Base-by-base conservation (phyloP, 352 stramenopile species). In the Phytophthora pinifolia region DNA sequence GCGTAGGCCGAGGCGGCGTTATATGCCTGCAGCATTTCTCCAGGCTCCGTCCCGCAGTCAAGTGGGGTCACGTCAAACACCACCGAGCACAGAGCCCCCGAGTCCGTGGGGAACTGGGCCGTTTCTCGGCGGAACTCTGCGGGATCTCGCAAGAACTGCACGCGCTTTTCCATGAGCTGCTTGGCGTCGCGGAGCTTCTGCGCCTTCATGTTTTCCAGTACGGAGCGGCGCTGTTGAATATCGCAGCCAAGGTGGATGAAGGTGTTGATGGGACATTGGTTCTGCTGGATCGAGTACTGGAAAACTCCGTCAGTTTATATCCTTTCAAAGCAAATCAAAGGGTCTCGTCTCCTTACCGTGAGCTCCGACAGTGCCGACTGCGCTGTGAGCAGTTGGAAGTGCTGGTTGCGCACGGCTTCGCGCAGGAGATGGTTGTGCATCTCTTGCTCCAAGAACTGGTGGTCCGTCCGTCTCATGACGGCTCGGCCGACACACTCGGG, bases 321-420 rank as follows among this genome's bases (percentile, higher is more conserved):
- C 4, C 22, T 27, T 27, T 27, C 22, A 27, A 27, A 27, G 22
- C 22, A 27, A 27, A 27, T 3, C 4, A 27, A 27, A 27, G 4
- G 4, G 4, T 27, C 22, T 27, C 22, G 22, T 27, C 22, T 27
- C 22, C 63, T 42, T 12, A 68, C 52, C 59, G 66, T 60, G 36
- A 79, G 58, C 39, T 79, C 72, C 8, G 72, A 82, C 18, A 82
- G 54, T 18, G 68, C 64, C 6, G 72, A 82, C 46, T 79, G 72
- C 22, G 63, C 66, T 10, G 59, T 68, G 31, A 77, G 60, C 30
- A 79, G 54, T 56, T 75, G 48, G 30, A 79, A 65, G 34, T 82
- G 67, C 45, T 82, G 72, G 46, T 79, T 79, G 17, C 69, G 67
- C 47, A 77, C 65, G 10, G 59, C 54, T 54, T 82, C 69, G 15